Conservation (phyloP, 257 asterid species). For the Gentiana macrophylla region DNA sequence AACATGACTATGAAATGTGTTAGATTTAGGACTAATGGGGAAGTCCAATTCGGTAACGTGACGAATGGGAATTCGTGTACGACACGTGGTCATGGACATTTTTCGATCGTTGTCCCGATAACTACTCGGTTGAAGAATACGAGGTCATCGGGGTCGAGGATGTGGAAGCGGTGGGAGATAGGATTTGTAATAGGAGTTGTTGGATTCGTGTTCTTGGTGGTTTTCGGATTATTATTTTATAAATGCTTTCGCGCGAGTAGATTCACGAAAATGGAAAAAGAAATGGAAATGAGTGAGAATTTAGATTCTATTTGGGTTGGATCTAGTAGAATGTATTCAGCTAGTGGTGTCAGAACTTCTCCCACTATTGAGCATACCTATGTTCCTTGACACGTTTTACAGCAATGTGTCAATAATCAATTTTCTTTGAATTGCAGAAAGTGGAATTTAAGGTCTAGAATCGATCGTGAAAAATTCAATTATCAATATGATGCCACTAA, state of each 20-base stretch:
- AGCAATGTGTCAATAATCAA: too few relatives aligned
- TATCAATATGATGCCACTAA: too few relatives aligned
- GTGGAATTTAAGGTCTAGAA: too few relatives aligned
- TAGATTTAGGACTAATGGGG: conserved; percentile 31
- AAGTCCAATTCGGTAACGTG: conserved; percentile 40
- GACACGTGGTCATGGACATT: conserved; percentile 46
- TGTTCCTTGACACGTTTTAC: conserved; percentile 27
- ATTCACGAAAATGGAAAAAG: conserved; percentile 45
- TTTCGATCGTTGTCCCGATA: conserved; percentile 46
- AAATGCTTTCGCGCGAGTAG: conserved; percentile 20
- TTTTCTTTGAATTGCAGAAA: too few relatives aligned
- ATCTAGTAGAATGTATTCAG: conserved; percentile 67
- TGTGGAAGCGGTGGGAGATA: conserved; percentile 51
- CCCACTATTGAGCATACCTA: conserved; percentile 61
- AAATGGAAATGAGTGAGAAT: conserved; percentile 50
- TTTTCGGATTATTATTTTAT: conserved; percentile 14
- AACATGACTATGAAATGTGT: conserved; percentile 36
- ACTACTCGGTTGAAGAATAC: conserved; percentile 3
- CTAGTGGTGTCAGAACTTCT: conserved; percentile 68
- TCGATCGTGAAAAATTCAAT: too few relatives aligned
- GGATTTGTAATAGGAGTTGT: conserved; percentile 43
- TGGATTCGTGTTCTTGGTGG: conserved; percentile 26
- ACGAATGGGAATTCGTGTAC: conserved; percentile 24
- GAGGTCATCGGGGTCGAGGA: not conserved
- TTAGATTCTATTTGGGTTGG: conserved; percentile 68